Evolutionary conservation across 2,329 filamentous ascomycete species (phyloP).

Genomic region (Trichoderma guizhouense): DNA sequence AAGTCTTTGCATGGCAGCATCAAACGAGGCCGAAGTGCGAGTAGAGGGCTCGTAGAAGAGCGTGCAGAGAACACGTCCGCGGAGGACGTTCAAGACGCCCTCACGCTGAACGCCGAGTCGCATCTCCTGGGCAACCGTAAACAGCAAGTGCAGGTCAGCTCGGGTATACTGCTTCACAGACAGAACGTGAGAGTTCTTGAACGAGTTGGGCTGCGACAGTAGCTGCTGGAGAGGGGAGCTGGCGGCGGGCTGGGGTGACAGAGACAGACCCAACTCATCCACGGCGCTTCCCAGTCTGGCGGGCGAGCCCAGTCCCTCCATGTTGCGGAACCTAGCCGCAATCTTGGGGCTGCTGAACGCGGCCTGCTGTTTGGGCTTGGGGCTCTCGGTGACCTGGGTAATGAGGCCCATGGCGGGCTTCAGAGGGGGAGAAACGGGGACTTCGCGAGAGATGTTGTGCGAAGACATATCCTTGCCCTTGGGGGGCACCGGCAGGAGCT

Average conservation of each 20-base stretch:
- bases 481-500: conserved; percentile 50
- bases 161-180: conserved; percentile 89
- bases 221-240: conserved; percentile 67
- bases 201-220: conserved; percentile 70
- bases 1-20: conserved; percentile 96
- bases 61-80: conserved; percentile 80
- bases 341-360: conserved; percentile 29
- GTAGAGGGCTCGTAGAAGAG: conserved; percentile 99
- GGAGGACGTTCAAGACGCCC: conserved; percentile 82
- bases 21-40: conserved; percentile 90
- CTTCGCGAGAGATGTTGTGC: conserved; percentile 48
- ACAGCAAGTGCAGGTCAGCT: conserved; percentile 84
- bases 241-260: conserved; percentile 49
- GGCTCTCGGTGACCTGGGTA: conserved; percentile 36
- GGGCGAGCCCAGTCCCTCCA: conserved; percentile 27
- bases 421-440: conserved; percentile 54
- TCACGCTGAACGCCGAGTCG: conserved; percentile 89
- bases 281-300: conserved; percentile 27
- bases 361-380: conserved; percentile 31
- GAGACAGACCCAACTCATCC: conserved; percentile 46
- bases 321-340: conserved; percentile 31
- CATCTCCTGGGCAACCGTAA: conserved; percentile 98
- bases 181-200: conserved; percentile 85
- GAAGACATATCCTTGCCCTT: conserved; percentile 74
- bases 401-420: conserved; percentile 47